These are phyloP conservation scores for Filobasidium floriforme DNA, from an alignment of 768 basidiomycete species.

Conservation along the genomic window DNA sequence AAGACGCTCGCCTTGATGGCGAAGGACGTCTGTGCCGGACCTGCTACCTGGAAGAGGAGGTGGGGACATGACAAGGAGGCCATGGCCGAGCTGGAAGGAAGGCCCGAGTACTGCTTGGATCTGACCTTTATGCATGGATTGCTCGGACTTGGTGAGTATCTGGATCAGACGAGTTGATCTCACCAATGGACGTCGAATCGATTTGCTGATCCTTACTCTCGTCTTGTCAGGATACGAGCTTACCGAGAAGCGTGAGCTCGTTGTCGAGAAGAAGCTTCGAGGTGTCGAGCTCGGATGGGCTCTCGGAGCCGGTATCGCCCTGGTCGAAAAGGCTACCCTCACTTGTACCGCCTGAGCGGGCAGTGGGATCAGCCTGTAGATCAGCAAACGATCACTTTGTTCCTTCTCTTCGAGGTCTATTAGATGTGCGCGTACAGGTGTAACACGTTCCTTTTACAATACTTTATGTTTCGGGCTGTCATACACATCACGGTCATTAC, in stretches of 20 bases:
- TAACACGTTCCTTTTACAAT: background rate
- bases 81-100: conserved; percentile 63
- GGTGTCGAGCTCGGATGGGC: conserved; percentile 94
- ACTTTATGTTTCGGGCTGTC: too few relatives aligned
- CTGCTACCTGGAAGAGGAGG: conserved; percentile 51
- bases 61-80: conserved; percentile 47
- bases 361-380: background rate
- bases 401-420: too few relatives aligned
- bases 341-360: conserved; percentile 34
- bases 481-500: too few relatives aligned
- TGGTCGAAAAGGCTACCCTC: conserved; percentile 42
- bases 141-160: conserved; percentile 52
- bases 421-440: background rate
- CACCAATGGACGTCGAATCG: background rate
- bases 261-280: conserved; percentile 75
- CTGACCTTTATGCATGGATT: conserved; percentile 90
- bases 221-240: conserved; percentile 70
- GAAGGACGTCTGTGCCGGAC: conserved; percentile 64
- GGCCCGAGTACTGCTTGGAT: conserved; percentile 94
- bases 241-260: conserved; percentile 53
- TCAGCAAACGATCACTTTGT: background rate
- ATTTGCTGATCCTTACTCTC: background rate
- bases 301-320: conserved; percentile 58
- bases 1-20: conserved; percentile 61
- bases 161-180: background rate